Conservation (phyloP, 2,329 filamentous ascomycete species). For the Cladophialophora immunda region DNA sequence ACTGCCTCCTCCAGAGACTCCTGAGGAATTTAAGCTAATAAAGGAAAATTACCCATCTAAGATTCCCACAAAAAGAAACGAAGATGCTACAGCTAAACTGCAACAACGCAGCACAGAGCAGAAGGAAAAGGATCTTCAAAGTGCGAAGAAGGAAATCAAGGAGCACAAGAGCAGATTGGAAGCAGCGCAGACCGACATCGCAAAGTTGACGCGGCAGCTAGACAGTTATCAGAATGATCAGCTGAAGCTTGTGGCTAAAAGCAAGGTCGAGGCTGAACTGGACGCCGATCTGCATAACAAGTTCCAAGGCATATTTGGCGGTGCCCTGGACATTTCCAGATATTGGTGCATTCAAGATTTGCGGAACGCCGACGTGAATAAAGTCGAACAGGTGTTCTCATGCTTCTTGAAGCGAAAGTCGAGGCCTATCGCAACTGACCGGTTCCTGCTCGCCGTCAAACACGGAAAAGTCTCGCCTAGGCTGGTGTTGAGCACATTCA, state of each 20-base stretch:
- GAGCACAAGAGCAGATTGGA: background rate
- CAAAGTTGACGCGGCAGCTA: background rate
- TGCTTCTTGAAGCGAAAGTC: background rate
- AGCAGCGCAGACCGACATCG: background rate
- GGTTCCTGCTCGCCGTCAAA: background rate
- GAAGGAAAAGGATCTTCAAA: background rate
- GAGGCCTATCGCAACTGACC: background rate
- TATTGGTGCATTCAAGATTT: background rate
- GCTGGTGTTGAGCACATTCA: background rate
- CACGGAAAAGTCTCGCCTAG: background rate
- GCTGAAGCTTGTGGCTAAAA: background rate
- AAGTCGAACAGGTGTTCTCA: background rate
- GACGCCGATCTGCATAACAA: background rate
- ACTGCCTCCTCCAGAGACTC: background rate
- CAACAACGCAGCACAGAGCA: too few species aligned
- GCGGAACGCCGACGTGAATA: background rate
- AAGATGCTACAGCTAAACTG: background rate
- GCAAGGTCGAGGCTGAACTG: background rate
- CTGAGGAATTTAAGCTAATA: background rate
- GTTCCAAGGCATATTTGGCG: background rate
- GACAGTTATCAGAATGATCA: background rate
- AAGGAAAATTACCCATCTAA: background rate
- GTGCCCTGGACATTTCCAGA: background rate
- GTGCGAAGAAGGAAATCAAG: background rate
- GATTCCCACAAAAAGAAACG: background rate